Evolutionary conservation across 1,284 basidiomycete genomes (phyloP).

Genomic region (Fomitopsis palustris): DNA sequence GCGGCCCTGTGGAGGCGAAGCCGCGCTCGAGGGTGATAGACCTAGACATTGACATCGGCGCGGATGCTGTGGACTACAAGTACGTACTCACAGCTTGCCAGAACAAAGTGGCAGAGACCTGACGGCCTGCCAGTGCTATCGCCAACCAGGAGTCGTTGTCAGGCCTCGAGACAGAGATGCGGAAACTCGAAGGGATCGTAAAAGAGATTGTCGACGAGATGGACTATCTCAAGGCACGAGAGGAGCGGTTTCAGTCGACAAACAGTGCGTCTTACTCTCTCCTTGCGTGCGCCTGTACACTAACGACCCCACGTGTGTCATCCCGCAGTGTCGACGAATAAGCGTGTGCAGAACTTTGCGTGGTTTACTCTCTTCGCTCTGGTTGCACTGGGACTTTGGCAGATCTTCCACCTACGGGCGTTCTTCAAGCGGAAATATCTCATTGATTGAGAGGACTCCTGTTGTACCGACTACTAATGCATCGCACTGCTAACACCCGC

Average conservation of each 20-base stretch:
- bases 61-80: conserved; percentile 99
- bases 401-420: conserved; percentile 88
- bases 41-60: conserved; percentile 96
- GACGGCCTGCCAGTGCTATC: conserved; percentile 67
- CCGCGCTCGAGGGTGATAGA: conserved; percentile 73
- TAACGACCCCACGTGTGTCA: neutral
- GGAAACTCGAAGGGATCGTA: conserved; percentile 92
- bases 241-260: conserved; percentile 87
- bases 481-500: neutral
- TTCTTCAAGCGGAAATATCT: conserved; percentile 98
- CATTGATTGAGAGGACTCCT: conserved; percentile 64
- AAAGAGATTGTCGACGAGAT: conserved; percentile 96
- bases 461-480: conserved; percentile 4
- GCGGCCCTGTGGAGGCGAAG: conserved; percentile 41
- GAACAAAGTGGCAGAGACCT: neutral
- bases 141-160: conserved; percentile 98
- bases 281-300: conserved; percentile 3
- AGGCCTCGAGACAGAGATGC: conserved; percentile 96
- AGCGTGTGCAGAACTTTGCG: conserved; percentile 90
- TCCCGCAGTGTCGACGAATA: conserved; percentile 81
- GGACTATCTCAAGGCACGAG: conserved; percentile 87
- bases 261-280: conserved; percentile 61
- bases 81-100: conserved; percentile 35
- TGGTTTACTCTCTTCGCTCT: conserved; percentile 84
- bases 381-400: conserved; percentile 87